A percentile compares a stretch with the other conserved stretches of the same genome.
Evolutionary conservation across 139 green algal genomes (phyloP).

Genomic region (Tetratostichococcus sp.): DNA sequence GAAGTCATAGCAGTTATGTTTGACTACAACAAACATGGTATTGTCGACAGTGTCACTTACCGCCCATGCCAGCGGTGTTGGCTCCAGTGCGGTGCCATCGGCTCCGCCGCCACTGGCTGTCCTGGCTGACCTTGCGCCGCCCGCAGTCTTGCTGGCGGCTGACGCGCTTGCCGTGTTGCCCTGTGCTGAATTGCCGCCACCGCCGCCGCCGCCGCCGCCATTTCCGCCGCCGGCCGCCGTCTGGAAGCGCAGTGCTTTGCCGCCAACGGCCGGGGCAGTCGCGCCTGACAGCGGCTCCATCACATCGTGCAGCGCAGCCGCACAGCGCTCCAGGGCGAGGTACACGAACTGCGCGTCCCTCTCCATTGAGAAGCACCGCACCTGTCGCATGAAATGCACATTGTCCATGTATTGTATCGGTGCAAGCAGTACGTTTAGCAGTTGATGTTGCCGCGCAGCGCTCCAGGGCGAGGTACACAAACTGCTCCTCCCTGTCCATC

Average conservation of each 20-base stretch:
- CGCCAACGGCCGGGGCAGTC: conserved; percentile 10
- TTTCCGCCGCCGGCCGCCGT: too few relatives aligned
- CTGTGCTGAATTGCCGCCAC: too few relatives aligned
- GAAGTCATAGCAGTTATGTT: too few relatives aligned
- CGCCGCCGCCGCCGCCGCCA: too few relatives aligned
- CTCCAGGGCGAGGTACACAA: conserved; percentile 97
- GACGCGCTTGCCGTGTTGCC: too few relatives aligned
- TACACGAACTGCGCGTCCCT: conserved; percentile 96
- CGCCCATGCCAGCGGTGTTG: background rate
- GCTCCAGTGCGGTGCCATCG: background rate
- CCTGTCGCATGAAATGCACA: background rate
- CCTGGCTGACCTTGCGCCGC: too few relatives aligned
- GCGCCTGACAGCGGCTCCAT: background rate
- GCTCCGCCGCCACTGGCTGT: background rate
- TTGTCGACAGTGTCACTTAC: too few relatives aligned
- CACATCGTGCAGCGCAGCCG: conserved; percentile 44
- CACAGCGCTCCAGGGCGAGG: conserved; percentile 91
- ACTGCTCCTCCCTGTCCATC: conserved; percentile 95
- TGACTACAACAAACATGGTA: too few relatives aligned
- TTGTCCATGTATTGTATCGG: too few relatives aligned
- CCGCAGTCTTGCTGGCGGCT: too few relatives aligned
- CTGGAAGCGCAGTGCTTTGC: background rate
- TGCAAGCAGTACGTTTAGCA: too few relatives aligned
- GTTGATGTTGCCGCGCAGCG: conserved; percentile 67
- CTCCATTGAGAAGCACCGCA: conserved; percentile 92